Evolutionary conservation across 306 rosid species (phyloP), one percentile per base, ranked within the genome.

Genomic region (Fragaria ananassa): DNA sequence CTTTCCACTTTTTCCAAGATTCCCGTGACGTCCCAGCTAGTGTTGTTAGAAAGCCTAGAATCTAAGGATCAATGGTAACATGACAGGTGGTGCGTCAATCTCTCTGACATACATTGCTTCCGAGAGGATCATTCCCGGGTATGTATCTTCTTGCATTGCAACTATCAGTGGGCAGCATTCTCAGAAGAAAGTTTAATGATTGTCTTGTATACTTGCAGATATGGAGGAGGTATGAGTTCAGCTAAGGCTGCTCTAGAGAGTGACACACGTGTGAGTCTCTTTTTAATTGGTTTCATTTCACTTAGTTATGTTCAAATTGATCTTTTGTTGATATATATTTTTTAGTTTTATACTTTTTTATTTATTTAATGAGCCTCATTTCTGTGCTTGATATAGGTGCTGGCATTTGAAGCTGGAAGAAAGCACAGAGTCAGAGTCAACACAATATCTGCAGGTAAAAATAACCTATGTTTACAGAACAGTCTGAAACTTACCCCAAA

Each of bases 141-240:
- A 74, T 56, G 83, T 83, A 50, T 51, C 53, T 10, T 57, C 71
- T 29, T 54, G 6, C 61, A 56, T 29, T 51, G 5, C 21, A 29
- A 58, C 57, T 27, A 8, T 18, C 13, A 0, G n/a, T 73, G 42
- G 50, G 37, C 9, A 15, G 65, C 65, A 72, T 65, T 37, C 65
- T 57, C 54, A 8, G 60, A 57, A 69, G 61, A 41, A 63, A 35
- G 41, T 35, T 35, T 62, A 17, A 62, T 19, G 29, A n/a, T n/a
- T 56, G 14, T 12, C 34, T 34, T 13, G 27, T 21, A 18, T 41
- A 67, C 27, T 35, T 76, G 54, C 86, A 95, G 99, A 66, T 95
- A 95, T 76, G 97, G 99, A 70, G 97, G 99, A 53, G 99, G 99
- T 53, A 95, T 95, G 99, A 95, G 99, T 77, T 92, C 99, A 78